Evolutionary conservation across 768 basidiomycete genomes (phyloP).

Genomic region (Tulasnella sp.): DNA sequence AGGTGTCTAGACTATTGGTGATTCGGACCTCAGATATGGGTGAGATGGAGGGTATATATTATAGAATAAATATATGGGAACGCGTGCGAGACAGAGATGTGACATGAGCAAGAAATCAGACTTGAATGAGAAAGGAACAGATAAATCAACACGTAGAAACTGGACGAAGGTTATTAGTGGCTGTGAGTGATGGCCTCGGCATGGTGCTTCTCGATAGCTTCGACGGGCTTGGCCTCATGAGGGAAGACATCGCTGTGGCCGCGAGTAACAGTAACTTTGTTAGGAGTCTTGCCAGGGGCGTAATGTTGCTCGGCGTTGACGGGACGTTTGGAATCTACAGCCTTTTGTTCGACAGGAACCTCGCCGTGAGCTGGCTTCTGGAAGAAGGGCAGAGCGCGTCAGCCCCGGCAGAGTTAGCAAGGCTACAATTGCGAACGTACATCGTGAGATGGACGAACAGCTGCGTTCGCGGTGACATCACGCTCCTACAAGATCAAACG

Average conservation of each 20-base stretch:
- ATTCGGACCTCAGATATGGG: not conserved
- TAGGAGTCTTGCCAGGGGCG: not conserved
- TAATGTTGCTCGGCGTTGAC: not conserved
- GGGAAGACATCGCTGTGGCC: not conserved
- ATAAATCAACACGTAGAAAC: not conserved
- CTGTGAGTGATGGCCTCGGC: not conserved
- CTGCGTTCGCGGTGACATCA: not conserved
- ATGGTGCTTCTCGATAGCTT: not conserved
- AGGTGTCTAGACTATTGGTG: constrained; percentile 51
- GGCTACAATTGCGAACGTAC: not conserved
- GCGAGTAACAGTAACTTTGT: not conserved
- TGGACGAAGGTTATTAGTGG: not conserved
- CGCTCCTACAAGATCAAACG: not conserved
- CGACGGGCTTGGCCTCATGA: not conserved
- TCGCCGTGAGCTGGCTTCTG: not conserved
- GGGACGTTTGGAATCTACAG: not conserved
- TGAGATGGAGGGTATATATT: not conserved
- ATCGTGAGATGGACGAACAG: not conserved
- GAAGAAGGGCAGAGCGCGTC: not conserved
- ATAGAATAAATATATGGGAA: not conserved
- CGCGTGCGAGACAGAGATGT: not conserved
- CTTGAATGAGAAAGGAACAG: not conserved
- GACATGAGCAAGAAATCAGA: no score
- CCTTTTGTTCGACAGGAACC: not conserved
- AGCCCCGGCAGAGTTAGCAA: not conserved